phyloP scores from a whole-genome alignment of 2,329 filamentous ascomycete genomes.

The Biscogniauxia marginata region DNA sequence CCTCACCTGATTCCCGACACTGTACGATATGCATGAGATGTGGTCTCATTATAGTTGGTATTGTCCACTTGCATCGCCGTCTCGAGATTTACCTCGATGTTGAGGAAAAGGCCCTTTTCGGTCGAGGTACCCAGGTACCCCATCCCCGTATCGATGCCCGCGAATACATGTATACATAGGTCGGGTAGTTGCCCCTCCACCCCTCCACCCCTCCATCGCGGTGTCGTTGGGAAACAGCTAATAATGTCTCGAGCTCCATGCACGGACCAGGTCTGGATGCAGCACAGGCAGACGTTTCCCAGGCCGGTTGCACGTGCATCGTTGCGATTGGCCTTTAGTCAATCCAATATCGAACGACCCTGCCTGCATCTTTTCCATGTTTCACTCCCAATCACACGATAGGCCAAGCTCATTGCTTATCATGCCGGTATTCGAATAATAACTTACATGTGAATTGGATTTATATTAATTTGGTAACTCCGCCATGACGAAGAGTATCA shows the following conservation, averaged over 20 bases:
- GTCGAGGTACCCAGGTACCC: too few species aligned
- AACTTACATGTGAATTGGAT: too few species aligned
- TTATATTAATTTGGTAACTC: too few species aligned
- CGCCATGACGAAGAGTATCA: too few species aligned
- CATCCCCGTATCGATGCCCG: too few species aligned
- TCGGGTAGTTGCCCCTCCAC: too few species aligned
- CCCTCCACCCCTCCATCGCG: background rate
- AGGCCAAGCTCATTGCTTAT: too few species aligned
- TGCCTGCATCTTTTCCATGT: background rate
- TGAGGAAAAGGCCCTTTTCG: too few species aligned
- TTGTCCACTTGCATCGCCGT: too few species aligned
- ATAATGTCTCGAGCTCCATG: background rate
- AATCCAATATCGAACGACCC: background rate
- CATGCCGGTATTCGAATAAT: too few species aligned
- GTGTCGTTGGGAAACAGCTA: background rate
- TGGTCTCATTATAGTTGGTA: background rate
- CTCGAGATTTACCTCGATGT: too few species aligned
- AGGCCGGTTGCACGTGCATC: background rate
- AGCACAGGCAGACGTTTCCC: background rate
- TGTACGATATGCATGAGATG: background rate
- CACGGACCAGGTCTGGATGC: background rate
- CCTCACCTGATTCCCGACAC: background rate
- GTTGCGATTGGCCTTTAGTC: background rate
- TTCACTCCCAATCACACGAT: background rate
- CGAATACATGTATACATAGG: too few species aligned